Conservation (phyloP, 129 eudicot species). For the Sambucus nigra region DNA sequence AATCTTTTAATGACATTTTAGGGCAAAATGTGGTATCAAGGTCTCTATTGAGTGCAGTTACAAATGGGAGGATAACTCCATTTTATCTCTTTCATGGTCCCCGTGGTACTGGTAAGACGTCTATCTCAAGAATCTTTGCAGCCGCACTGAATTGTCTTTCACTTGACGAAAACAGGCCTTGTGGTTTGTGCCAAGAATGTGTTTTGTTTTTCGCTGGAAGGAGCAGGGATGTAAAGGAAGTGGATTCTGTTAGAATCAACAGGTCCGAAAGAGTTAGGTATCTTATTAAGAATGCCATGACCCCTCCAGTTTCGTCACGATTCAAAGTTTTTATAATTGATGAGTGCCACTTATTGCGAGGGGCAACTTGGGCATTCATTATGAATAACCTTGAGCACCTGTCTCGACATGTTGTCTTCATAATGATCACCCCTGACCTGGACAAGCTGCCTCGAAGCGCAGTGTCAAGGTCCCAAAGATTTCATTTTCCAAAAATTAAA, state of each 20-base stretch:
- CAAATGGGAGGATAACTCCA: constrained; percentile 42
- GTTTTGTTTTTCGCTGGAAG: constrained; percentile 63
- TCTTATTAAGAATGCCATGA: constrained; percentile 46
- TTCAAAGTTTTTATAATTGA: constrained; percentile 72
- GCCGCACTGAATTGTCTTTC: constrained; percentile 86
- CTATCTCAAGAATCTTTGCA: constrained; percentile 81
- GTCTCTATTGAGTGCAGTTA: constrained; percentile 50
- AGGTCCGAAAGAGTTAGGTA: constrained; percentile 37
- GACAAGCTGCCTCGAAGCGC: constrained; percentile 58
- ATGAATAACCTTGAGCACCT: constrained; percentile 41
- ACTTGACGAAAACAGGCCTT: constrained; percentile 39
- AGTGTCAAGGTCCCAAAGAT: constrained; percentile 50
- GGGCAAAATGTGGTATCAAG: constrained; percentile 62
- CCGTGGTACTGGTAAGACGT: constrained; percentile 86
- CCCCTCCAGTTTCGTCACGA: constrained; percentile 65
- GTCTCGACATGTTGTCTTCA: constrained; percentile 55
- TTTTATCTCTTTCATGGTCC: constrained; percentile 88
- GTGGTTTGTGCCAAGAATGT: constrained; percentile 81
- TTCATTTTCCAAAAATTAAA: constrained; percentile 53
- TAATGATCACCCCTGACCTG: constrained; percentile 78
- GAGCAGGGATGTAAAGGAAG: constrained; percentile 71
- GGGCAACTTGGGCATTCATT: constrained; percentile 61
- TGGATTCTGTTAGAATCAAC: constrained; percentile 67
- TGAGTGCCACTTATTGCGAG: constrained; percentile 75
- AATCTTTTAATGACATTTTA: constrained; percentile 61